Percentiles rank a stretch among this genome's conserved stretches.
Conservation (phyloP, 129 eudicot species). For the Arctium lappa region DNA sequence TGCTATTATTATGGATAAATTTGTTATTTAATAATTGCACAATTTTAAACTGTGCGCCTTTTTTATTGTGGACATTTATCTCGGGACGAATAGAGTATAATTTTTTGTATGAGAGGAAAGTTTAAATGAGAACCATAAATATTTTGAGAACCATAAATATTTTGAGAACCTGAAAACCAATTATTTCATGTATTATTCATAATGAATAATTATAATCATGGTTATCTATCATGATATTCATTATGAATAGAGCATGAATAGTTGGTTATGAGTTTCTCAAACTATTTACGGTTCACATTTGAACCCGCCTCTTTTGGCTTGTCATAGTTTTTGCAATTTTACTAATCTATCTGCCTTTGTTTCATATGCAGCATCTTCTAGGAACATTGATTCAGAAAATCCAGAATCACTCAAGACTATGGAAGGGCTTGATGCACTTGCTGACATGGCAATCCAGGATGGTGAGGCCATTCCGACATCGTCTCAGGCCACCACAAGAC, state of each 20-base stretch:
- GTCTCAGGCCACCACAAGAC: constrained; percentile 46
- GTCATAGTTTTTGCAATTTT: neutral
- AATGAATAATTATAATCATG: neutral
- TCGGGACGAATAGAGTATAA: neutral
- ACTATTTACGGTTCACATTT: neutral
- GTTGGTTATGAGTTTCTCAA: neutral
- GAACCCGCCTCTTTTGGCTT: neutral
- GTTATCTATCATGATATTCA: neutral
- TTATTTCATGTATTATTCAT: neutral
- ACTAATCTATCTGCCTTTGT: neutral
- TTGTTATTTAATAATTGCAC: neutral
- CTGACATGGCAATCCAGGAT: constrained; percentile 46
- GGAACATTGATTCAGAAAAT: constrained; percentile 27
- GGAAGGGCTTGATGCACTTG: constrained; percentile 51
- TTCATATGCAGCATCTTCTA: constrained; percentile 30
- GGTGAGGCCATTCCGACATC: constrained; percentile 31
- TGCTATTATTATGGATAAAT: neutral
- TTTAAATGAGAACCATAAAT: neutral
- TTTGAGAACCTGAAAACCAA: neutral
- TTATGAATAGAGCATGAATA: neutral
- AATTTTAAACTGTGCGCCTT: neutral
- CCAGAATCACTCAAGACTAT: constrained; percentile 28
- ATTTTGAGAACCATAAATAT: neutral
- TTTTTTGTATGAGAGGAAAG: no score
- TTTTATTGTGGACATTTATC: neutral